Evolutionary conservation across 768 basidiomycete species (phyloP).

Genomic region (Trametopsis cervina): DNA sequence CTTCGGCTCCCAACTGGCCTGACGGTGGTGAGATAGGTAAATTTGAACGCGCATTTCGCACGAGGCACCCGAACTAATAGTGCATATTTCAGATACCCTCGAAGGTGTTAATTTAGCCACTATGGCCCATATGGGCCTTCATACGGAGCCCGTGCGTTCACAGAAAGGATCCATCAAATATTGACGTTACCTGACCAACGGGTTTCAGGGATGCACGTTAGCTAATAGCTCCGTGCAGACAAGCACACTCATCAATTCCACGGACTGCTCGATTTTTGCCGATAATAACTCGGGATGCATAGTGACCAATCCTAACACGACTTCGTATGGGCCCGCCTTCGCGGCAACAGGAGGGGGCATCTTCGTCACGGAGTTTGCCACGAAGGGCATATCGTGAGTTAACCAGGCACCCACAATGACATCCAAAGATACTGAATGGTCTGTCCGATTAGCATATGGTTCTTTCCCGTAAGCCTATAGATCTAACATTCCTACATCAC

Average conservation of each 20-base stretch:
- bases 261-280: conserved; percentile 50
- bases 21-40: conserved; percentile 40
- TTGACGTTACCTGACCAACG: not conserved
- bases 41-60: not conserved
- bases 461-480: conserved; percentile 39
- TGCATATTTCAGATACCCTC: conserved; percentile 47
- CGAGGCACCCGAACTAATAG: not conserved
- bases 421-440: not conserved
- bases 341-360: conserved; percentile 63
- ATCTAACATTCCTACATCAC: conserved; percentile 8
- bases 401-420: not conserved
- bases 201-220: conserved; percentile 43
- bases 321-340: conserved; percentile 61
- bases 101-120: conserved; percentile 70
- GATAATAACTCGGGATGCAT: conserved; percentile 63
- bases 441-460: conserved; percentile 44
- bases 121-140: conserved; percentile 67
- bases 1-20: conserved; percentile 54
- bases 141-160: conserved; percentile 46
- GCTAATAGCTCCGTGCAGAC: conserved; percentile 38
- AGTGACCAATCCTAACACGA: conserved; percentile 43
- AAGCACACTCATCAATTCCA: conserved; percentile 45
- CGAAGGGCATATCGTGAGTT: conserved; percentile 56
- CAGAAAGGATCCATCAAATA: not conserved
- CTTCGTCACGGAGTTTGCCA: conserved; percentile 67